A percentile compares a stretch with the other conserved stretches of the same genome.
These are phyloP conservation scores for Rhizopus delemar DNA, from an alignment of 371 early-diverging fungal species.

Conservation along the genomic window DNA sequence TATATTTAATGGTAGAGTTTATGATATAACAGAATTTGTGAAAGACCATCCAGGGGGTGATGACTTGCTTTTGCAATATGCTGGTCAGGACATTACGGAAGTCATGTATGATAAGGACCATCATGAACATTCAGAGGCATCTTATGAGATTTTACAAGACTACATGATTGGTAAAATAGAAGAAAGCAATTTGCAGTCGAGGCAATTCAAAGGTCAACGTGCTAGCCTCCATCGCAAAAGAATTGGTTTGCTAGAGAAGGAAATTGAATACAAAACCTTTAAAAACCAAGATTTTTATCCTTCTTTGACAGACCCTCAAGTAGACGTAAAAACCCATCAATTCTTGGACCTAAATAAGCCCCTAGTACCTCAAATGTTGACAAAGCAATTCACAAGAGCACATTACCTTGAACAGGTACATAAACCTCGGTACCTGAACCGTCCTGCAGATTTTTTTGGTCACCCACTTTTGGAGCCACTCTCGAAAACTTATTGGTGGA, in stretches of 20 bases:
- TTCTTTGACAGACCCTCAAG: conserved; percentile 43
- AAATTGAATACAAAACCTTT: conserved; percentile 33
- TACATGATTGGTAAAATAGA: conserved; percentile 73
- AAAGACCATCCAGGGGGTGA: conserved; percentile 84
- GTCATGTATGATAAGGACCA: conserved; percentile 72
- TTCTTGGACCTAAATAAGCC: conserved; percentile 86
- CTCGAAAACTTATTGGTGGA: conserved; percentile 89
- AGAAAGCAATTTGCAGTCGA: conserved; percentile 5
- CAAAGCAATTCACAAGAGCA: conserved; percentile 68
- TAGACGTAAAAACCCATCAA: conserved; percentile 58
- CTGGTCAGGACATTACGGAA: conserved; percentile 71
- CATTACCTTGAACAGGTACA: conserved; percentile 91
- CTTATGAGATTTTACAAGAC: conserved; percentile 83
- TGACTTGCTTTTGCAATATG: conserved; percentile 75
- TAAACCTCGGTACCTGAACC: conserved; percentile 78
- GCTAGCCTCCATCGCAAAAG: conserved; percentile 24
- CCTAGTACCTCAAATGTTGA: conserved; percentile 81
- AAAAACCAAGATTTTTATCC: conserved; percentile 55
- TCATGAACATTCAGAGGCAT: conserved; percentile 83
- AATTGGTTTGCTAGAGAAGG: conserved; percentile 21
- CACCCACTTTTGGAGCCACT: conserved; percentile 75
- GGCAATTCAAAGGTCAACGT: conserved; percentile 17
- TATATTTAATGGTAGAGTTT: conserved; percentile 72
- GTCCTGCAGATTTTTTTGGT: conserved; percentile 82
- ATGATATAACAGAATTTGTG: conserved; percentile 84